Conservation (phyloP, 1,139 yeast species). For the Saccharomyces hybrid region DNA sequence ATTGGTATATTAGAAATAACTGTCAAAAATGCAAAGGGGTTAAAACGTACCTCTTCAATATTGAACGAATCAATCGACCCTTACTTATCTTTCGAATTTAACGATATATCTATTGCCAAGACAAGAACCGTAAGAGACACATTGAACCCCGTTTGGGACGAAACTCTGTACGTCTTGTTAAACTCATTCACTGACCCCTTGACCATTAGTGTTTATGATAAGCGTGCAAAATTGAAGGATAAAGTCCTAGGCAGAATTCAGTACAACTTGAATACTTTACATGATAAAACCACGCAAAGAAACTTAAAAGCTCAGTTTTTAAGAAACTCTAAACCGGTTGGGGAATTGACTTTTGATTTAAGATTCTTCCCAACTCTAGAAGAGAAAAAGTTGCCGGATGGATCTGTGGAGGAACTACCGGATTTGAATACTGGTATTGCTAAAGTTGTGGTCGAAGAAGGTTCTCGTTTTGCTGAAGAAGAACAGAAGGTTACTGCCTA, state of each 20-base stretch:
- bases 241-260: conserved; percentile 69
- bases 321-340: conserved; percentile 74
- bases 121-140: conserved; percentile 61
- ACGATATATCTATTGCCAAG: conserved; percentile 49
- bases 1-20: conserved; percentile 75
- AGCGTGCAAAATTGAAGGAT: conserved; percentile 71
- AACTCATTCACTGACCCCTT: conserved; percentile 73
- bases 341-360: conserved; percentile 60
- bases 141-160: conserved; percentile 70
- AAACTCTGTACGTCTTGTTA: conserved; percentile 63
- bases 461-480: conserved; percentile 21
- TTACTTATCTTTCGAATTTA: conserved; percentile 61
- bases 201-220: conserved; percentile 59
- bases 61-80: conserved; percentile 82
- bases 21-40: conserved; percentile 53
- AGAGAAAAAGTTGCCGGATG: conserved; percentile 70
- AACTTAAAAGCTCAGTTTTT: conserved; percentile 50
- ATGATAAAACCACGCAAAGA: conserved; percentile 45
- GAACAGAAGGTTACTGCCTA: conserved; percentile 48
- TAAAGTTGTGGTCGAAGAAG: conserved; percentile 35
- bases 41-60: conserved; percentile 56
- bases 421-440: conserved; percentile 88
- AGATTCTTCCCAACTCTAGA: conserved; percentile 73
- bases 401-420: conserved; percentile 79
- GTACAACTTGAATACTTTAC: conserved; percentile 60